Conservation (phyloP, 2,329 filamentous ascomycete species). For the Stachybotrys elegans region DNA sequence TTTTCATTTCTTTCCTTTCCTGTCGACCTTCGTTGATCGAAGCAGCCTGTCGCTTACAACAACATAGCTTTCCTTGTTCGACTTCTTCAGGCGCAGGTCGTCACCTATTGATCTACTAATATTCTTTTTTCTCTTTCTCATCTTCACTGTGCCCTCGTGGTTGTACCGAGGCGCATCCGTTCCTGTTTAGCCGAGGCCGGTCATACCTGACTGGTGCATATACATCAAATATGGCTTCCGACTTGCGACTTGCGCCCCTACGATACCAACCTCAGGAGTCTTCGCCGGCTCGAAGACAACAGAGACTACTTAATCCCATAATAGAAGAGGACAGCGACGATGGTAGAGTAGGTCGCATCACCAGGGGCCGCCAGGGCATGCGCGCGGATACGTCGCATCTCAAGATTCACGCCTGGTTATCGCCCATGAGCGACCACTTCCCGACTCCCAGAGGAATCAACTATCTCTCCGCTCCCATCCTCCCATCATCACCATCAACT, state of each 20-base stretch:
- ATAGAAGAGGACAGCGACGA: conserved; percentile 51
- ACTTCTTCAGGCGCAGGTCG: conserved; percentile 30
- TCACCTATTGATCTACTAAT: conserved; percentile 16
- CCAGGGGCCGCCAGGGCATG: conserved; percentile 16
- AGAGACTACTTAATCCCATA: conserved; percentile 58
- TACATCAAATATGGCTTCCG: conserved; percentile 44
- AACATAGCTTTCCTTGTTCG: conserved; percentile 4
- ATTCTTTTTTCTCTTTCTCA: conserved; percentile 8
- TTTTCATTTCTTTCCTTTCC: too few species aligned
- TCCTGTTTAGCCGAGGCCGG: neutral
- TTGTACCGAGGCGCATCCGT: too few species aligned
- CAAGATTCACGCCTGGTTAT: conserved; percentile 54
- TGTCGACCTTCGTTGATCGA: conserved; percentile 39
- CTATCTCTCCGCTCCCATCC: conserved; percentile 58
- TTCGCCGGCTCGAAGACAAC: conserved; percentile 52
- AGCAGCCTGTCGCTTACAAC: conserved; percentile 34
- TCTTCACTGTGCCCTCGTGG: conserved; percentile 3
- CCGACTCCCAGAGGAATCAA: conserved; percentile 66
- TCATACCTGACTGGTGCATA: conserved; percentile 23
- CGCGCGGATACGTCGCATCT: conserved; percentile 33
- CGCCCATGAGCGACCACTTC: conserved; percentile 60
- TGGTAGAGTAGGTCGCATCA: conserved; percentile 16
- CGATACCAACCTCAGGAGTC: conserved; percentile 42
- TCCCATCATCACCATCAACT: conserved; percentile 56
- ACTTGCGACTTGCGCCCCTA: conserved; percentile 14